phyloP scores from a whole-genome alignment of 2,329 filamentous ascomycete species.

The Helotiales sp. region DNA sequence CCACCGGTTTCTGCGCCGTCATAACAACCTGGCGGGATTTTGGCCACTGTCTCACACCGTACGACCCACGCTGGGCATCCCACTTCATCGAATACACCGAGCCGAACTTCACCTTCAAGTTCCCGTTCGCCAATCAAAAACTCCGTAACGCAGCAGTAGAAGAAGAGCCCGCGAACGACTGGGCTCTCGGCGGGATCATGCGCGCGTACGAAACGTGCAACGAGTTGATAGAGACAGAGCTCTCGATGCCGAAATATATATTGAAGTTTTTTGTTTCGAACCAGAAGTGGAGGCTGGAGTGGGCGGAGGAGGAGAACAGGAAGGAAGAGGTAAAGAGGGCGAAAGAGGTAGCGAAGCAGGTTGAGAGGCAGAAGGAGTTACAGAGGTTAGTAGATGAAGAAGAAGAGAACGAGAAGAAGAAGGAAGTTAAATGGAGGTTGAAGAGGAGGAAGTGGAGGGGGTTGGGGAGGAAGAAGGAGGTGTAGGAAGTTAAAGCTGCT shows the following conservation, averaged over 20 bases:
- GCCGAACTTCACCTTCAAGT: neutral
- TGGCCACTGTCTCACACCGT: slow-evolving; percentile 14
- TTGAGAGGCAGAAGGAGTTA: too few species aligned
- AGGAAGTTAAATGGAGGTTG: too few species aligned
- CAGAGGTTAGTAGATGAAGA: neutral
- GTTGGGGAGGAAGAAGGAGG: too few species aligned
- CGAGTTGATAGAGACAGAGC: neutral
- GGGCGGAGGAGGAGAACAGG: too few species aligned
- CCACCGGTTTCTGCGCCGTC: neutral
- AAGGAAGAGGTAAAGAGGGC: neutral
- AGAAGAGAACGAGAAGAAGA: too few species aligned
- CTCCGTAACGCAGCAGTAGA: neutral
- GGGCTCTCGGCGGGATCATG: slow-evolving; percentile 12
- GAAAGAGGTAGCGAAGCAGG: neutral
- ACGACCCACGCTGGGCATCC: slow-evolving; percentile 16
- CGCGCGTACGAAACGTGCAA: slow-evolving; percentile 7
- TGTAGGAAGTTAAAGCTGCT: too few species aligned
- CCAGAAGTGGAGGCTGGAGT: neutral
- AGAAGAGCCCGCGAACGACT: slow-evolving; percentile 4
- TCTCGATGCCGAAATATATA: neutral
- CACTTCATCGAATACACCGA: slow-evolving; percentile 13
- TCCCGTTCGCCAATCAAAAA: neutral
- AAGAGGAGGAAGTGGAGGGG: too few species aligned
- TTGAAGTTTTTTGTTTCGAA: neutral
- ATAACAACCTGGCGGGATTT: slow-evolving; percentile 20